Evolutionary conservation across 441 rosid genomes (phyloP), one percentile per base, ranked within the genome.

Genomic region (Populus hybrid): DNA sequence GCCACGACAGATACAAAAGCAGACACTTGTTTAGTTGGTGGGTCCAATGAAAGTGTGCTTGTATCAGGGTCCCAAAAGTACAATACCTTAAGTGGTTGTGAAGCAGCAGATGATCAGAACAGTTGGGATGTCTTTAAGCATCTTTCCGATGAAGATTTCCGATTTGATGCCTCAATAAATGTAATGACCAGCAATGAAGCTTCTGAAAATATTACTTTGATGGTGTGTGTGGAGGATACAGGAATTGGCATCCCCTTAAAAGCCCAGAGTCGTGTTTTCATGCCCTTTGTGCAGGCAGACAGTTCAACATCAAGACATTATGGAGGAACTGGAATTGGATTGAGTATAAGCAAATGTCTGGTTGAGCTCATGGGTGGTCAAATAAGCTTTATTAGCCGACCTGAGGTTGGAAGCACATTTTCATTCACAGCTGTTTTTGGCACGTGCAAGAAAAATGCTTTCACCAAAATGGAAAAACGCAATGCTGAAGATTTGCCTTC

Each of bases 291-390:
- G 93, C 98, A 96, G 86, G 99, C 95, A 14, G 99, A 94, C 78
- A 94, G 98, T 84, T 96, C 99, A 38, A 94, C 99, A 59, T 96
- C 99, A 53, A 85, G 99, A 81, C 83, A 86, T 69, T 90, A 88
- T 64, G 99, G 99, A 69, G 99, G 98, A 70, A 94, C 98, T 0
- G 99, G 99, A 24, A 96, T 96, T 81, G 99, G 99, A 68, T 86
- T 96, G 87, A 96, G 99, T 82, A 96, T 96, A 74, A 94, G 94
- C 72, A 94, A 91, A 86, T 94, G 98, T 73, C 88, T 96, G 61
- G 97, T 93, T 12, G 97, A 92, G 84, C 88, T 94, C 79, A 96
- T 96, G 99, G 90, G 86, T 8, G 99, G 99, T 82, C 92, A 86
- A 77, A 95, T 95, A 82, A 85, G n/a, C 83, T 93, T 93, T 78